Evolutionary conservation across 2,329 filamentous ascomycete species (phyloP), one percentile per base, ranked within the genome.

Genomic region (Botrytis galanthina): DNA sequence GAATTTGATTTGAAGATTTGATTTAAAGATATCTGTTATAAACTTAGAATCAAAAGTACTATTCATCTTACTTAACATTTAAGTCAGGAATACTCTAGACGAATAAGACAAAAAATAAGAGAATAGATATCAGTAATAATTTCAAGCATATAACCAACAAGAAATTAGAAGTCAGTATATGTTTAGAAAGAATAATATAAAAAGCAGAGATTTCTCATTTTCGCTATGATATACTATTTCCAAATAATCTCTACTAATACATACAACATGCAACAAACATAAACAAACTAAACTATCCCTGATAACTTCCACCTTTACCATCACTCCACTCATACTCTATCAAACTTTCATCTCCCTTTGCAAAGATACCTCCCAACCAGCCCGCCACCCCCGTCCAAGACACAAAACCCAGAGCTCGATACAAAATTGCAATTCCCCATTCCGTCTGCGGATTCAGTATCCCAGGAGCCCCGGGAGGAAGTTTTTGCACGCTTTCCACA

Each of bases 371-470:
- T 4, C 22, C 37, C 16, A 68, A 26, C 8, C 35, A 67, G n/a
- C 14, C 46, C 16, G 70, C 62, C 6, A 72, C 12, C 29, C 48
- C 18, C 8, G 61, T 68, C 70, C 70, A 72, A 7, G 70, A 72
- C n/a, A 44, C 22, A 3, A 72, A 29, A 4, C 46, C 48, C 54
- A 72, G 4, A 22, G 60, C 14, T 9, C 32, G 8, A 67, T 67
- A 4, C 5, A 72, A 7, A 29, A 60, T 20, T 9, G 20, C 10
- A 26, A 72, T 16, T 2, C 70, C 70, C 70, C 70, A 72, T 1
- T 67, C 61, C 8, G 61, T 72, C 18, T 67, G 61, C 1, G 70
- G 70, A 59, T 39, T 68, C 1, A 72, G 2, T 3, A 72, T 60
- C 22, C 32, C 61, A 3, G 70, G 70, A 4, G 51, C 70, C 8